phyloP scores from a whole-genome alignment of 2,329 filamentous ascomycete species.

The Aspergillus sp. region DNA sequence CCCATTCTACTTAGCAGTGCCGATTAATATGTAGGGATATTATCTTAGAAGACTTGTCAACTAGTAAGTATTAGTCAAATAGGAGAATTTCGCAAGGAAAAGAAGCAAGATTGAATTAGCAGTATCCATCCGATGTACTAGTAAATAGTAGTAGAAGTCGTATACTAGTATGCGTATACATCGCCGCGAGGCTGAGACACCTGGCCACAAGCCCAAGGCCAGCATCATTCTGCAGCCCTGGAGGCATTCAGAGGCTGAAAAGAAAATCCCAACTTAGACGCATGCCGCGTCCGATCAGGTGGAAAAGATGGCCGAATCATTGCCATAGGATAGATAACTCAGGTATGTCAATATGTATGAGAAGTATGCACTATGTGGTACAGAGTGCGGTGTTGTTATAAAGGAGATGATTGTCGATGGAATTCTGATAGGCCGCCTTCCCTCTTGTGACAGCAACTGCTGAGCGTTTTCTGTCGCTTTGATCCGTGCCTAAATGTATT shows the following conservation, averaged over 20 bases:
- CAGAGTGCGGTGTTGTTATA: too few relatives aligned
- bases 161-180: neutral
- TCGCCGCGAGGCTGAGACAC: constrained; percentile 16
- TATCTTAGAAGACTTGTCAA: too few relatives aligned
- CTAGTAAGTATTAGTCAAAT: too few relatives aligned
- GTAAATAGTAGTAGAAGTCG: too few relatives aligned
- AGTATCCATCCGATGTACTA: too few relatives aligned
- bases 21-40: too few relatives aligned
- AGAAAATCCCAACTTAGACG: constrained; percentile 2
- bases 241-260: constrained; percentile 20
- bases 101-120: too few relatives aligned
- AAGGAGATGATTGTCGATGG: neutral
- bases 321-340: neutral
- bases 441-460: neutral
- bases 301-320: neutral
- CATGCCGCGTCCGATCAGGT: constrained; percentile 5
- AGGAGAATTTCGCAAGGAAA: too few relatives aligned
- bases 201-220: constrained; percentile 7
- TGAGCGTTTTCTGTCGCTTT: neutral
- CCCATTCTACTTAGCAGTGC: too few relatives aligned
- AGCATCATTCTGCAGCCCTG: constrained; percentile 18
- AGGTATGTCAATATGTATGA: neutral
- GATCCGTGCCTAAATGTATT: neutral
- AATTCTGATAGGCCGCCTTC: constrained; percentile 2
- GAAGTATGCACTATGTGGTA: too few relatives aligned